Evolutionary conservation across 2,329 filamentous ascomycete species (phyloP), one percentile per base, ranked within the genome.

Genomic region (Pseudocercospora crystallina): DNA sequence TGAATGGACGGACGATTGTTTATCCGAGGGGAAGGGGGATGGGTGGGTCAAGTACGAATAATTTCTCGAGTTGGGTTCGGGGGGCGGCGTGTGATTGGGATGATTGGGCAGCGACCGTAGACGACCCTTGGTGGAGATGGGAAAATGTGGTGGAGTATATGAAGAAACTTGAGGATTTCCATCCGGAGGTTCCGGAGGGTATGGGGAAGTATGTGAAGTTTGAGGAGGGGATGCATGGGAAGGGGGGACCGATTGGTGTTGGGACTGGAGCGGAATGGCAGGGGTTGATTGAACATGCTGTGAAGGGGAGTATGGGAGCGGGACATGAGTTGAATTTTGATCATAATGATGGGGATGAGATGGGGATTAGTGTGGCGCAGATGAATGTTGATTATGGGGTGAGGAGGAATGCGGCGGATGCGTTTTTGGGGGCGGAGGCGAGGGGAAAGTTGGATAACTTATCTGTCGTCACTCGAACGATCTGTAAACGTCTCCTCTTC

Each of bases 131-230:
- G 45, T 47, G 45, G 45, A 9, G 14, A 26, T 40, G 45, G 35
- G 45, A 41, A 20, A 47, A 50, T 40, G 39, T 37, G 2, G 13
- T 50, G 20, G 32, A 29, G 47, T 29, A 44, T 30, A 50, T 50
- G 47, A 50, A 38, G 20, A n/a, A 32, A 5, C n/a, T 50, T 9
- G 47, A 50, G 32, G 39, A 50, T 44, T 50, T 50, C 29, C 20
- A 26, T 36, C n/a, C 11, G 51, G 42, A 57, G 38, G 56, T 52
- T 7, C 56, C 56, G 41, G 44, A 51, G 32, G 54, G 52, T n/a
- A 50, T 57, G 39, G 40, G 46, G 31, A 45, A 30, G 14, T 51
- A 51, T 35, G 30, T 55, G 51, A 54, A 49, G 36, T 51, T 52
- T 12, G 37, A 51, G 11, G 50, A 54, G 33, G 43, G 31, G 26